Evolutionary conservation across 768 basidiomycete species (phyloP), one percentile per base, ranked within the genome.

Genomic region (Chlorophyllum brunneum): DNA sequence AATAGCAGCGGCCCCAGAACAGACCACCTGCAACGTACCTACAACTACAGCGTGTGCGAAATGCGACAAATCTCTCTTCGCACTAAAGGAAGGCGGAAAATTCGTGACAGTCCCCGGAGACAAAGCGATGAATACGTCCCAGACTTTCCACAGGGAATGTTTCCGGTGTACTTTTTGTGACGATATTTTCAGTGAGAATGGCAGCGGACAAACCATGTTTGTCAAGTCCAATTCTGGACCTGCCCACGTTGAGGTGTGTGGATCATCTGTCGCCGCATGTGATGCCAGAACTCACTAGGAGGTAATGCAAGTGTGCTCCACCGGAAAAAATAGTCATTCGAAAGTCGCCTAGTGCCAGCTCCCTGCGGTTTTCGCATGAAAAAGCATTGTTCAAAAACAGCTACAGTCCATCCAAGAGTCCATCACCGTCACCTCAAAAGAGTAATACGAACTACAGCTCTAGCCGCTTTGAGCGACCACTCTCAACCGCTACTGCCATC

Each of bases 131-230:
- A 36, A 46, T 7, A 67, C 70, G 20, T 75, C 81, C n/a, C 76
- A 77, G 63, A 74, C 76, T 18, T 92, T 87, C 59, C 90, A 93
- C 58, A 73, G 79, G 2, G 77, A 81, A 37, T 93, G 90, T 63
- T 92, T 93, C 66, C 80, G 76, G 47, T 93, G 90, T 60, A 70
- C 65, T 18, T 69, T 85, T 18, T 93, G 90, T 59, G 70, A 80
- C 38, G 75, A 78, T 15, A 61, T 73, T 7, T 89, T 93, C 59
- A 79, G 77, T 55, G 86, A 86, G 61, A 71, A 70, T 30, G 68
- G 69, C 43, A 77, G 73, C 18, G 86, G 86, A 1, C 79, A 83
- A 56, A 82, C 87, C 7, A 71, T 81, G n/a, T 92, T 88, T 66
- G 82, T 88, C 18, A 77, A 81, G 48, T 78, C 78, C 11, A 75